Percentiles rank a stretch among this genome's conserved stretches.
Conservation (phyloP, 2,329 filamentous ascomycete species). For the Arthrobotrys iridis region DNA sequence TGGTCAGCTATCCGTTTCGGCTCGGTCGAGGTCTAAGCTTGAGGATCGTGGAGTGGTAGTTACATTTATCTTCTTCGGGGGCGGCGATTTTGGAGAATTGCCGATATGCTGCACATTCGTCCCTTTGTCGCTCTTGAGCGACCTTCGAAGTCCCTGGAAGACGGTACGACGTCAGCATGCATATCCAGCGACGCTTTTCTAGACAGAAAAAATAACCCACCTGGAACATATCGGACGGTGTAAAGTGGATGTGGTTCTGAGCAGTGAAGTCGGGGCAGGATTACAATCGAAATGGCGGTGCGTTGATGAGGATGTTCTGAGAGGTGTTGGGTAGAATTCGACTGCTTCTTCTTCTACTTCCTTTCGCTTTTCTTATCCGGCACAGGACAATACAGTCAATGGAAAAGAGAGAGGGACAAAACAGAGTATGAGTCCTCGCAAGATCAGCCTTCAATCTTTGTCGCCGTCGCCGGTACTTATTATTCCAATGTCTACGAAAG, state of each 20-base stretch:
- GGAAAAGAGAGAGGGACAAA: not conserved
- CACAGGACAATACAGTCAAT: slow-evolving; percentile 7
- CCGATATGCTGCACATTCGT: slow-evolving; percentile 75
- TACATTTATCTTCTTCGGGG: slow-evolving; percentile 83
- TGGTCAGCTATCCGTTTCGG: not conserved
- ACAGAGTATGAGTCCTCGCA: not conserved
- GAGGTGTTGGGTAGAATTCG: slow-evolving; percentile 19
- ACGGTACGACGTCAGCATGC: slow-evolving; percentile 13
- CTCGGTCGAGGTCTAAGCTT: too few species aligned
- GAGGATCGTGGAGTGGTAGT: not conserved
- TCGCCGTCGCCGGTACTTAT: not conserved
- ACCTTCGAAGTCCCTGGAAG: slow-evolving; percentile 80
- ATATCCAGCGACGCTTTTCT: not conserved
- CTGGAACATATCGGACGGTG: slow-evolving; percentile 43
- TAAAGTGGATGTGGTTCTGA: not conserved
- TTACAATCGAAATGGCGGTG: not conserved
- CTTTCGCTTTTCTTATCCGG: slow-evolving; percentile 8
- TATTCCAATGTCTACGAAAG: not conserved
- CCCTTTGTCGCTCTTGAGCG: slow-evolving; percentile 85
- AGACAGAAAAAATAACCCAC: slow-evolving; percentile 6
- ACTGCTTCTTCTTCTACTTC: not conserved
- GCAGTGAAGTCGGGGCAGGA: slow-evolving; percentile 17
- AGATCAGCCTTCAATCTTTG: not conserved
- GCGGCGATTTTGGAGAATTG: slow-evolving; percentile 83
- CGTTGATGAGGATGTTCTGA: slow-evolving; percentile 23